Base-by-base conservation (phyloP, 805 yeast genomes). In the Kuraishia molischiana region DNA sequence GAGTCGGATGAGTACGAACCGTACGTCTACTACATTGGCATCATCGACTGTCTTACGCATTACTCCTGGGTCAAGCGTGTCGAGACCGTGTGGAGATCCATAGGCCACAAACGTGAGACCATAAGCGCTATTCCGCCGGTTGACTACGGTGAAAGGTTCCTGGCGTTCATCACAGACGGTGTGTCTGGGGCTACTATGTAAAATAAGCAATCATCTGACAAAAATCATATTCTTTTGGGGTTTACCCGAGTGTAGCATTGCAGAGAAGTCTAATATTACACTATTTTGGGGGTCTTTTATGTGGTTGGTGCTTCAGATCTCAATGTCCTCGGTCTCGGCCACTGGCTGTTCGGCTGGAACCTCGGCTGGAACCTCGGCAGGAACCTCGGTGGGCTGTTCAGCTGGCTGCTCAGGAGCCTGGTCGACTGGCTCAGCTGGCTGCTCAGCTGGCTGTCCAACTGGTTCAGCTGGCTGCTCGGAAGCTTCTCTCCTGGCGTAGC, bases 31-130 rank as follows among this genome's bases (percentile, higher is more conserved):
- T 92, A 89, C 51, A 62, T 92, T 49, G 98, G 98, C 6, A 80
- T 92, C 29, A 92, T 92, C 45, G 98, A 92, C 54, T 90, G 95
- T 59, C 65, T 92, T 47, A 92, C 98, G 0, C 75, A 76, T 44
- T 85, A 85, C 49, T 77, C 84, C 1, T 58, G 79, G 18, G 62
- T 77, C 46, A 92, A 92, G 55, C 71, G 73, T 44, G 56, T 87
- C 34, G 98, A 92, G 53, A 90, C 97, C 0, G 74, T 85, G 44
- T 82, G 87, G 78, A 73, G 95, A 54, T 69, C 84, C 13, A 49
- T 92, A 19, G 72, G 73, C 28, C 84, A 85, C 51, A 70, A 77
- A 29, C 63, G 89, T 39, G 69, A 69, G 32, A 71, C 79, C 3
- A 78, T 94, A 3, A 84, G 95, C 47, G 94, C 98, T 0, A 67